Conservation (phyloP, 176 grass and related monocot species). For the Chrysopogon serrulatus region DNA sequence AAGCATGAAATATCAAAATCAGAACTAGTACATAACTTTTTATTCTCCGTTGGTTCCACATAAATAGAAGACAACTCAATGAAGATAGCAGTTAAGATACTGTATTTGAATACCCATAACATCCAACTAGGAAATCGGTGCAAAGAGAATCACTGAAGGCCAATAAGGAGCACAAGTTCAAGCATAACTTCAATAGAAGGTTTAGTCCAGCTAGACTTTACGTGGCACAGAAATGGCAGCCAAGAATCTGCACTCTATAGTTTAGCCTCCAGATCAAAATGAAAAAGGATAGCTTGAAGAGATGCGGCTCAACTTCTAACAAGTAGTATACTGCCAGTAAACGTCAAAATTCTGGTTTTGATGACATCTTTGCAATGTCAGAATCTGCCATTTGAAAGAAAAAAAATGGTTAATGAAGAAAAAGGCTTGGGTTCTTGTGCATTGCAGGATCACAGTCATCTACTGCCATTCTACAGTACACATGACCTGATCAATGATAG, state of each 20-base stretch:
- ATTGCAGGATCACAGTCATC: background rate
- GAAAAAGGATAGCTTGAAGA: conserved; percentile 28
- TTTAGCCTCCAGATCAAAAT: conserved; percentile 37
- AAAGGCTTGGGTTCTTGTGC: background rate
- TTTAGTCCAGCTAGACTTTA: background rate
- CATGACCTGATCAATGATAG: background rate
- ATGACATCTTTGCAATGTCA: conserved; percentile 25
- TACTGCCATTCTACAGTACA: background rate
- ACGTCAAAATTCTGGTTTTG: conserved; percentile 14
- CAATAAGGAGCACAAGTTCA: conserved; percentile 18
- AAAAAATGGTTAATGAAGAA: conserved; percentile 28
- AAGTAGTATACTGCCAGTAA: background rate
- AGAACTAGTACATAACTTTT: background rate
- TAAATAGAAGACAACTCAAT: background rate
- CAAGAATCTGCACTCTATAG: background rate
- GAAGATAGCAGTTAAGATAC: background rate
- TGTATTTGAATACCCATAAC: background rate
- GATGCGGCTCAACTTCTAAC: conserved; percentile 23
- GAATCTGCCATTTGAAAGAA: conserved; percentile 33
- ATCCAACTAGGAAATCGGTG: conserved; percentile 8
- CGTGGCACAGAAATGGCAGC: conserved; percentile 1
- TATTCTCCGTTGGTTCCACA: background rate
- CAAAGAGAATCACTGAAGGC: background rate
- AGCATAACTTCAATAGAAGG: conserved; percentile 7
- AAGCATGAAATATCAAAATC: background rate